Conservation (phyloP, 2,329 filamentous ascomycete species). For the Hortaea sp. region DNA sequence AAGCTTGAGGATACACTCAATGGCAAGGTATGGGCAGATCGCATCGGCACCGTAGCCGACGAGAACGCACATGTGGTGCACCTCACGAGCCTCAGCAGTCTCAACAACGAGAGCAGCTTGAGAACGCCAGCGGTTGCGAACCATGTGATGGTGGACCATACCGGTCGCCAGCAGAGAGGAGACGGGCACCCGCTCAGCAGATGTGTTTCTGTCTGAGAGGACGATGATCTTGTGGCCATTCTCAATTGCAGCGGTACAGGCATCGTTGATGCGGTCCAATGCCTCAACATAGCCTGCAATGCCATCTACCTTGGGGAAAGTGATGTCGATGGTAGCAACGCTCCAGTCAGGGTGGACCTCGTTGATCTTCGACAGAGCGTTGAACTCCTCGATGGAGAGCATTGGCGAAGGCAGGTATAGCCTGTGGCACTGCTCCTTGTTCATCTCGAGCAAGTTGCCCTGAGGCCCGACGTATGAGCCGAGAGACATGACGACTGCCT, state of each 20-base stretch:
- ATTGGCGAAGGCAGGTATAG: conserved; percentile 81
- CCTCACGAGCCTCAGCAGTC: conserved; percentile 90
- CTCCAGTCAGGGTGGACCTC: conserved; percentile 69
- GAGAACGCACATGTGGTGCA: conserved; percentile 98
- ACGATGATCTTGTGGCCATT: conserved; percentile 77
- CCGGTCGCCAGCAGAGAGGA: conserved; percentile 81
- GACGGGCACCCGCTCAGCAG: conserved; percentile 69
- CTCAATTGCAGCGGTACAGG: conserved; percentile 73
- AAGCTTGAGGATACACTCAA: conserved; percentile 96
- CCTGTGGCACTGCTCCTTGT: conserved; percentile 75
- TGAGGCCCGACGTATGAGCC: conserved; percentile 95
- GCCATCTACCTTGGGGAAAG: conserved; percentile 79
- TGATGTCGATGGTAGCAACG: conserved; percentile 83
- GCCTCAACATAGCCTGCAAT: conserved; percentile 76
- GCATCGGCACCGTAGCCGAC: conserved; percentile 91
- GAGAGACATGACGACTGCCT: conserved; percentile 96
- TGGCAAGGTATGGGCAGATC: conserved; percentile 86
- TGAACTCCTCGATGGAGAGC: conserved; percentile 82
- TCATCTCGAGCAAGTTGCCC: conserved; percentile 91
- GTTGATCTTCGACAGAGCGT: conserved; percentile 69
- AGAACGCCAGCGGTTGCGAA: conserved; percentile 91
- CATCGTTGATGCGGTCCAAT: conserved; percentile 78
- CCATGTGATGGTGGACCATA: conserved; percentile 90
- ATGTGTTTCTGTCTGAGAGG: conserved; percentile 79
- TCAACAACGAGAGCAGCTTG: conserved; percentile 79